Evolutionary conservation across 1,284 basidiomycete genomes (phyloP).

Genomic region (Marasmius fiardii): DNA sequence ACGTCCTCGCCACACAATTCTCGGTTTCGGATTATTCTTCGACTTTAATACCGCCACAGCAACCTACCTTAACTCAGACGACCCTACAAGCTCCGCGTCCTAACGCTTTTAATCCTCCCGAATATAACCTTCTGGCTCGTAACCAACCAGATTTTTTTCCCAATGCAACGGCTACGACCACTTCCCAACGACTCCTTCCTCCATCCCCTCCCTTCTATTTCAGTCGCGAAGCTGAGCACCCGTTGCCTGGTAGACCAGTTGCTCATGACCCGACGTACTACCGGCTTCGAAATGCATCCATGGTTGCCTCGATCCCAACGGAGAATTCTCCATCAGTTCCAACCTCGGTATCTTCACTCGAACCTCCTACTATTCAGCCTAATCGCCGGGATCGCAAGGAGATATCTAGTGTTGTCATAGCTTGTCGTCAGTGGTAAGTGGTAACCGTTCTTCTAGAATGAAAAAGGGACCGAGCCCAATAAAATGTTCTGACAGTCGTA

Average conservation of each 20-base stretch:
- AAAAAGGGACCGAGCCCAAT: slow-evolving; percentile 19
- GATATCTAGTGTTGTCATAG: slow-evolving; percentile 65
- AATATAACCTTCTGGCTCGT: slow-evolving; percentile 34
- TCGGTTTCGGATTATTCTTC: slow-evolving; percentile 33
- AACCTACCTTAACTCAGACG: slow-evolving; percentile 42
- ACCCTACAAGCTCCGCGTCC: slow-evolving; percentile 36
- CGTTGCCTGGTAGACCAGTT: slow-evolving; percentile 38
- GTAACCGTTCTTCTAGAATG: slow-evolving; percentile 28
- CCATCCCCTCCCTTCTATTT: slow-evolving; percentile 31
- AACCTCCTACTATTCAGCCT: slow-evolving; percentile 29
- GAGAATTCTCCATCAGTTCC: slow-evolving; percentile 35
- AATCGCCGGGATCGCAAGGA: slow-evolving; percentile 44
- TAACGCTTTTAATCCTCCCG: slow-evolving; percentile 32
- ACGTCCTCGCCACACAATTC: slow-evolving; percentile 45
- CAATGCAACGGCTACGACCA: slow-evolving; percentile 35
- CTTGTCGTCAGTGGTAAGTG: slow-evolving; percentile 61
- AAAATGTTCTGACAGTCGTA: slow-evolving; percentile 48
- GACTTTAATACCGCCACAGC: slow-evolving; percentile 32
- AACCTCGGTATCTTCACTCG: slow-evolving; percentile 29
- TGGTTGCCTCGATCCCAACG: slow-evolving; percentile 26
- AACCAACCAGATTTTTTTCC: slow-evolving; percentile 41
- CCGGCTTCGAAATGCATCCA: slow-evolving; percentile 27
- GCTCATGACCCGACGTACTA: slow-evolving; percentile 40
- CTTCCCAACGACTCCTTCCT: slow-evolving; percentile 31
- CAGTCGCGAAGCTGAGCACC: slow-evolving; percentile 37